Evolutionary conservation across 306 rosid genomes (phyloP), one percentile per base, ranked within the genome.

Genomic region (Malus fusca): DNA sequence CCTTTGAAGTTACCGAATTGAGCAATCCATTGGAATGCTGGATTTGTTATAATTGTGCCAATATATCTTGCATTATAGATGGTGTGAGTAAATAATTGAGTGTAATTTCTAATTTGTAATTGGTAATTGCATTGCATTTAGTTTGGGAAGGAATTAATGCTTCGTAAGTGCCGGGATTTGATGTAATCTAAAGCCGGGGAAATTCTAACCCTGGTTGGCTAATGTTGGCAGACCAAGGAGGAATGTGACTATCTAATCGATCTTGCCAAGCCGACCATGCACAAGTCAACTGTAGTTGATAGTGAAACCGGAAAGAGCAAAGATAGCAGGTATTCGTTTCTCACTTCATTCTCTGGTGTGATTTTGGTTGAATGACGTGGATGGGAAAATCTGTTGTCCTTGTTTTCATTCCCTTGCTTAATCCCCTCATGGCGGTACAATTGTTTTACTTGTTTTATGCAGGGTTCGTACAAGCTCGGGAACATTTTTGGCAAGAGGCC

Each of bases 381-480:
- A 65, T 66, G 42, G 73, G 72, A 77, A 60, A 28, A 64, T n/a
- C 74, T n/a, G 35, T 65, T 71, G 68, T 37, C 55, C 14, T 68
- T 53, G 13, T 21, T 44, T 26, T 30, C 14, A 56, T 61, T 76
- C 19, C 22, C 63, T 73, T 72, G 33, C 44, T 5, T 37, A 46
- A 68, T n/a, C 28, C 55, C 37, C 42, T 73, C 46, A 44, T 33
- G 44, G 58, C 31, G 35, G 51, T 71, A 46, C 17, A 35, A 35
- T 56, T 68, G 42, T 22, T 51, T 65, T 11, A 30, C 14, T 59
- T 53, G 46, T 18, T 42, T 68, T 48, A 19, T 73, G 66, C 78
- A 96, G 99, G 80, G 99, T 96, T 60, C 96, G 99, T 8, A 96
- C 99, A 35, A 96, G 99, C 82, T 90, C 92, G 37, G 99, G 98